A percentile compares a stretch with the other conserved stretches of the same genome.
These are phyloP conservation scores for Mycena epipterygia DNA, from an alignment of 768 basidiomycete species.

Conservation along the genomic window DNA sequence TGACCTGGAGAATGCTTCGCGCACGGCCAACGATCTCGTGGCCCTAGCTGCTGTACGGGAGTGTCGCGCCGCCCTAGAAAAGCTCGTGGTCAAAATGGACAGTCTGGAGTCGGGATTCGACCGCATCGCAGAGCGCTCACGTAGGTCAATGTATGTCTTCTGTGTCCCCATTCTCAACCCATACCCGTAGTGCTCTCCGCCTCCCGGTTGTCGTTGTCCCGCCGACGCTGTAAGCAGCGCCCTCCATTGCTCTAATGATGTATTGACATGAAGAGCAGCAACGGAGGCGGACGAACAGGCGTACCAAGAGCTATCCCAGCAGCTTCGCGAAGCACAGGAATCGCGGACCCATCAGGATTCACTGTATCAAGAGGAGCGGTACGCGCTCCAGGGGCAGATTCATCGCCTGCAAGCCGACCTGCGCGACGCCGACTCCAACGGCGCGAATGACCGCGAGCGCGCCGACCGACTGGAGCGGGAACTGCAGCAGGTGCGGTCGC, in stretches of 20 bases:
- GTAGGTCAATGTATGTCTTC: slow-evolving; percentile 60
- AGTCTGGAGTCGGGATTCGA: slow-evolving; percentile 86
- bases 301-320: slow-evolving; percentile 78
- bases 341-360: slow-evolving; percentile 70
- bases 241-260: slow-evolving; percentile 1
- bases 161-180: slow-evolving; percentile 12
- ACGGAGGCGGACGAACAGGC: slow-evolving; percentile 82
- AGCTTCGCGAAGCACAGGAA: slow-evolving; percentile 72
- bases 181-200: slow-evolving; percentile 75
- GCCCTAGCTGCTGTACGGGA: slow-evolving; percentile 72
- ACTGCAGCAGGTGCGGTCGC: slow-evolving; percentile 70
- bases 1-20: slow-evolving; percentile 73
- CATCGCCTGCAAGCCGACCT: slow-evolving; percentile 63
- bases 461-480: slow-evolving; percentile 74
- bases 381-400: slow-evolving; percentile 67
- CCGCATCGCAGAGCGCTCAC: slow-evolving; percentile 85
- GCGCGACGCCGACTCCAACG: slow-evolving; percentile 53
- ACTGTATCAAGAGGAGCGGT: slow-evolving; percentile 70
- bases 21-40: slow-evolving; percentile 57
- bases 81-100: slow-evolving; percentile 84
- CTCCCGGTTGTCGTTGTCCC: slow-evolving; percentile 76
- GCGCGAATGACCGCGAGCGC: slow-evolving; percentile 62
- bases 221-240: slow-evolving; percentile 77
- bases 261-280: slow-evolving; percentile 55
- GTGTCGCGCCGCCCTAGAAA: slow-evolving; percentile 73